Conservation (phyloP, 2,329 filamentous ascomycete species). For the Purpureocillium takamizusanense region DNA sequence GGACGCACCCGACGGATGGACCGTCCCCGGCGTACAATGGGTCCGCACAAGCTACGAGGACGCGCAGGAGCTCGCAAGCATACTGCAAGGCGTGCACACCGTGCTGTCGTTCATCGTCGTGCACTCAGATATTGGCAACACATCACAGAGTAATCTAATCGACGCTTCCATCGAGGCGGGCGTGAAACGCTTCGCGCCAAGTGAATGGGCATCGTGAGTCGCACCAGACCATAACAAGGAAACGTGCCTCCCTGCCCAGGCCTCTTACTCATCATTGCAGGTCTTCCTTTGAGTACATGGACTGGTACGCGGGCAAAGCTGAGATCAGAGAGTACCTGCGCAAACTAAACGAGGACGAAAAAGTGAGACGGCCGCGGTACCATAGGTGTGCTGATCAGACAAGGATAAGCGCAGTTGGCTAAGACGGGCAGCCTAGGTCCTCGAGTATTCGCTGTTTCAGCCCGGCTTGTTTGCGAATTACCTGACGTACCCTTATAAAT, state of each 20-base stretch:
- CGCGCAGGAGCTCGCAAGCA: conserved; percentile 19
- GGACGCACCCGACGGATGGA: background rate
- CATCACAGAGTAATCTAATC: conserved; percentile 34
- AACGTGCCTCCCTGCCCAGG: background rate
- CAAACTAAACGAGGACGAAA: conserved; percentile 8
- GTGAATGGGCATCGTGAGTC: conserved; percentile 43
- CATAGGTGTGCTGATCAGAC: no score
- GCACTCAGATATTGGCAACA: conserved; percentile 19
- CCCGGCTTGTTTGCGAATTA: conserved; percentile 45
- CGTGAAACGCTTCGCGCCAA: conserved; percentile 51
- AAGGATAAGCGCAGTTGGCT: background rate
- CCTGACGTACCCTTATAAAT: conserved; percentile 36
- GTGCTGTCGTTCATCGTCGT: conserved; percentile 41
- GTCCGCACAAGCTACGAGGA: conserved; percentile 33
- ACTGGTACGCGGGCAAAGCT: conserved; percentile 42
- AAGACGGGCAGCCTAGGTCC: conserved; percentile 22
- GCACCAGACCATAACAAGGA: no score
- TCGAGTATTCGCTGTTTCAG: conserved; percentile 48
- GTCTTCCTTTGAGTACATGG: conserved; percentile 1
- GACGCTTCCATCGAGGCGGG: conserved; percentile 48
- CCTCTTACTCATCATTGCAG: background rate
- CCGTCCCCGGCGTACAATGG: conserved; percentile 24
- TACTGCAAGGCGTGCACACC: conserved; percentile 38
- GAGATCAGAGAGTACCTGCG: conserved; percentile 37
- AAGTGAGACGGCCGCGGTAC: no score